These are phyloP conservation scores for Magnolia officinalis DNA, from an alignment of 164 flowering plant genomes.

Conservation along the genomic window DNA sequence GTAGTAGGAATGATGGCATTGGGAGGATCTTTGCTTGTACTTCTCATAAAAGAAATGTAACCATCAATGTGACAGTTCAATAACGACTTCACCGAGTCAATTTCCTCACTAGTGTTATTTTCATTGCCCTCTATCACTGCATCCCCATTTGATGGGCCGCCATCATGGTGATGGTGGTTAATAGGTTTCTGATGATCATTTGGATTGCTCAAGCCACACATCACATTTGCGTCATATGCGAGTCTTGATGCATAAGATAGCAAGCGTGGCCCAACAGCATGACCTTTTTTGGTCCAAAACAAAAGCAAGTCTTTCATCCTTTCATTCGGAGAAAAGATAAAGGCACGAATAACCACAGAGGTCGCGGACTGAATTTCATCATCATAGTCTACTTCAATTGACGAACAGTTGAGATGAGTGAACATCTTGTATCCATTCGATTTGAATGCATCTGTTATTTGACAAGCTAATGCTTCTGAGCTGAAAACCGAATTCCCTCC, in stretches of 20 bases:
- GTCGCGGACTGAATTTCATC: slow-evolving; percentile 43
- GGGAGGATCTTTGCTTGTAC: slow-evolving; percentile 10
- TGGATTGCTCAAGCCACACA: slow-evolving; percentile 4
- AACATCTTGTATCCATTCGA: slow-evolving; percentile 33
- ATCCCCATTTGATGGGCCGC: neutral
- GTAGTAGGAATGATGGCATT: slow-evolving; percentile 11
- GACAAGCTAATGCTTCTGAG: slow-evolving; percentile 32
- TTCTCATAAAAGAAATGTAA: slow-evolving; percentile 25
- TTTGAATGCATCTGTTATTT: slow-evolving; percentile 29
- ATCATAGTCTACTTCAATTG: slow-evolving; percentile 16
- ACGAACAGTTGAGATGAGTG: slow-evolving; percentile 16
- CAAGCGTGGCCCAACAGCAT: slow-evolving; percentile 39
- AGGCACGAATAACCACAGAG: slow-evolving; percentile 32
- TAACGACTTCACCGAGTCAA: slow-evolving; percentile 20
- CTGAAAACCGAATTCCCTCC: slow-evolving; percentile 9
- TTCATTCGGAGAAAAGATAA: slow-evolving; percentile 31
- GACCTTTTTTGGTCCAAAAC: slow-evolving; percentile 42
- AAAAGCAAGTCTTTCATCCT: slow-evolving; percentile 34
- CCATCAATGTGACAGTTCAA: slow-evolving; percentile 33
- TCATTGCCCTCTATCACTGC: neutral
- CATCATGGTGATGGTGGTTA: neutral
- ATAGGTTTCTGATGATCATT: neutral
- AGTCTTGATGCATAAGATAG: slow-evolving; percentile 45
- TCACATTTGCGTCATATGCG: slow-evolving; percentile 34
- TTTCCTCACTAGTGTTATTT: slow-evolving; percentile 4